phyloP scores from a whole-genome alignment of 2,329 filamentous ascomycete genomes.

The Sarocladium brachiariae region DNA sequence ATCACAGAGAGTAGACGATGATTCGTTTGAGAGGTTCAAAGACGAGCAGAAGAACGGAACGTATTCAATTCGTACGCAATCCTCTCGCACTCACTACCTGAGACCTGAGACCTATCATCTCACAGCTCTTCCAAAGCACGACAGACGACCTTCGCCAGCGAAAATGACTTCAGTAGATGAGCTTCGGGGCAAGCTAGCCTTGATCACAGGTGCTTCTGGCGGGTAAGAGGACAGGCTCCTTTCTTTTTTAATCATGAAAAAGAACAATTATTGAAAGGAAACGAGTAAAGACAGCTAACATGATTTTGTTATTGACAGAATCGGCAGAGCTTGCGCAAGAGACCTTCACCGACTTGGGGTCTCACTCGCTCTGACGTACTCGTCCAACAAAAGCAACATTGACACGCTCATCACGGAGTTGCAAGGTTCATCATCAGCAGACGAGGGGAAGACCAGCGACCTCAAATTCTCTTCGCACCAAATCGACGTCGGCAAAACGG shows the following conservation, averaged over 20 bases:
- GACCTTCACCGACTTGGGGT: conserved; percentile 45
- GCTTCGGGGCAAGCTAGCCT: conserved; percentile 2
- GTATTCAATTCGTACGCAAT: no score
- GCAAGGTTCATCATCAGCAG: conserved; percentile 18
- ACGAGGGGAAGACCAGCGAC: conserved; percentile 25
- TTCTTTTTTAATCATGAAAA: no score
- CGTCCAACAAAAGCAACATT: conserved; percentile 40
- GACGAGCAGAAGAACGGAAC: no score
- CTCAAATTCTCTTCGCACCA: conserved; percentile 44
- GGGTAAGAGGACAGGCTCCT: not conserved
- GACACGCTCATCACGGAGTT: conserved; percentile 36
- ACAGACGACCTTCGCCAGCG: no score
- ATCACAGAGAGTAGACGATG: no score
- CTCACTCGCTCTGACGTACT: conserved; percentile 54
- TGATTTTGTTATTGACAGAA: conserved; percentile 30
- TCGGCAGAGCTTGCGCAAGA: conserved; percentile 51
- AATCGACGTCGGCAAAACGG: conserved; percentile 48
- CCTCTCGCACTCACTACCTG: no score
- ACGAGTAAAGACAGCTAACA: no score
- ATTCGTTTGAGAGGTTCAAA: no score
- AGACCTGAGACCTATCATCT: no score
- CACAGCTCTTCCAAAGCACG: no score
- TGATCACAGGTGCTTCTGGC: conserved; percentile 4
- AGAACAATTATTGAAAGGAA: no score
- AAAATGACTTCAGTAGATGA: conserved; percentile 2